Percentiles rank a stretch among this genome's conserved stretches.
Evolutionary conservation across 345 rosid species (phyloP).

Genomic region (Salix brachista): DNA sequence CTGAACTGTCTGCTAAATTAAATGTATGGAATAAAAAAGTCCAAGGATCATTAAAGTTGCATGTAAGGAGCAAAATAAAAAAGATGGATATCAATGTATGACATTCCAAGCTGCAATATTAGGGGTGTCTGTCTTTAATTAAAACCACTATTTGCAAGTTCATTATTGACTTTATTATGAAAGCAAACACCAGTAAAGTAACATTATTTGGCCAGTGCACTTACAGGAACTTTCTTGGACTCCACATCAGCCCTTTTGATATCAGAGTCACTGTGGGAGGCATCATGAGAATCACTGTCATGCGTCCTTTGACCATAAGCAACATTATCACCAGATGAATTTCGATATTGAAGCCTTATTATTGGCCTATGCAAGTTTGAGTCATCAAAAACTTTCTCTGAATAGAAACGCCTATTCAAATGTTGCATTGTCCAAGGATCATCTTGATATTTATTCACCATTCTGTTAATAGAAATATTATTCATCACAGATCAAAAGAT

Average conservation of each 20-base stretch:
- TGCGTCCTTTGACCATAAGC: slow-evolving; percentile 23
- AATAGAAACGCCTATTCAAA: slow-evolving; percentile 61
- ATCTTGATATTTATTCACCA: slow-evolving; percentile 45
- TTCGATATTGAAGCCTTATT: slow-evolving; percentile 69
- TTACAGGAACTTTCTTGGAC: slow-evolving; percentile 36
- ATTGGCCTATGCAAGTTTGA: slow-evolving; percentile 46
- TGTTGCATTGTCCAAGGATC: slow-evolving; percentile 50
- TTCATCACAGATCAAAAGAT: not conserved
- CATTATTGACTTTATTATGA: not conserved
- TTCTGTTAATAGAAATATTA: slow-evolving; percentile 37
- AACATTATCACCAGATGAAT: slow-evolving; percentile 43
- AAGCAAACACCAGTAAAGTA: not conserved
- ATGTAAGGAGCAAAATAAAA: not conserved
- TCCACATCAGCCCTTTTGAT: slow-evolving; percentile 10
- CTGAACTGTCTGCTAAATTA: not conserved
- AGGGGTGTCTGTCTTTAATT: not conserved
- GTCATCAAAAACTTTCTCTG: slow-evolving; percentile 73
- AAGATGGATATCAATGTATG: not conserved
- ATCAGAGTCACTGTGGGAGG: slow-evolving; percentile 13
- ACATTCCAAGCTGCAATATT: not conserved
- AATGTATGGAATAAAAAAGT: not conserved
- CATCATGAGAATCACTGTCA: slow-evolving; percentile 17
- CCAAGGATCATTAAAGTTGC: not conserved
- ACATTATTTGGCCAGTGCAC: slow-evolving; percentile 6
- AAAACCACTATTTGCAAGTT: not conserved